Conservation (phyloP, 768 basidiomycete species). For the Calvatia gigantea region DNA sequence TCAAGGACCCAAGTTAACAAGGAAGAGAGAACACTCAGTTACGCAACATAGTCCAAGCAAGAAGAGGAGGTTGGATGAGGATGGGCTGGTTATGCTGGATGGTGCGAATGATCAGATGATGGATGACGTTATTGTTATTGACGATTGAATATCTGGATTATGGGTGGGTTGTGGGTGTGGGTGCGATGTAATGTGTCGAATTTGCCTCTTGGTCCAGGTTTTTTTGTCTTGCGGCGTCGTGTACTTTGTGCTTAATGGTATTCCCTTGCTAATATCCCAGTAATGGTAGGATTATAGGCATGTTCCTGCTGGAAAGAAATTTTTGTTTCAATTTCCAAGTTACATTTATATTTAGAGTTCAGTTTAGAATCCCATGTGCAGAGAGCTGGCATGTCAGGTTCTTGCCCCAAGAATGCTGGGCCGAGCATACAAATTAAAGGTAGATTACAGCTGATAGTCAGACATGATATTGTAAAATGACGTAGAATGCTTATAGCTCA, state of each 20-base stretch:
- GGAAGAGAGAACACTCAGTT: slow-evolving; percentile 19
- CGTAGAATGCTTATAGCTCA: too few species aligned
- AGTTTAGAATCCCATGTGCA: too few species aligned
- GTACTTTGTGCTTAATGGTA: neutral
- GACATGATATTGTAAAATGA: too few species aligned
- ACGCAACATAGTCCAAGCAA: slow-evolving; percentile 55
- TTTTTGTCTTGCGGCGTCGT: neutral
- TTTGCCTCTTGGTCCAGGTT: neutral
- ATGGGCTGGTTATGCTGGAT: slow-evolving; percentile 70
- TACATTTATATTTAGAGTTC: too few species aligned
- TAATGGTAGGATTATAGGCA: slow-evolving; percentile 29
- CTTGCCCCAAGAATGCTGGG: too few species aligned
- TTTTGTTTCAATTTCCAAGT: too few species aligned
- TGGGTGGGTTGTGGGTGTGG: neutral
- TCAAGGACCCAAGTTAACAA: slow-evolving; percentile 12
- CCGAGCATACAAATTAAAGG: too few species aligned
- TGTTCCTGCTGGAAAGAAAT: too few species aligned
- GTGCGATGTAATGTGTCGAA: too few species aligned
- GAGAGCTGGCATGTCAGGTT: too few species aligned
- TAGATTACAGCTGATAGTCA: too few species aligned
- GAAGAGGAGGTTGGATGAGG: slow-evolving; percentile 63
- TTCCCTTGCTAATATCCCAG: neutral
- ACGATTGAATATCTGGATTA: slow-evolving; percentile 15
- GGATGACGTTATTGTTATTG: slow-evolving; percentile 32
- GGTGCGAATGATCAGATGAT: slow-evolving; percentile 47